Evolutionary conservation across 2,329 filamentous ascomycete species (phyloP).

Genomic region (Beauveria asiatica): DNA sequence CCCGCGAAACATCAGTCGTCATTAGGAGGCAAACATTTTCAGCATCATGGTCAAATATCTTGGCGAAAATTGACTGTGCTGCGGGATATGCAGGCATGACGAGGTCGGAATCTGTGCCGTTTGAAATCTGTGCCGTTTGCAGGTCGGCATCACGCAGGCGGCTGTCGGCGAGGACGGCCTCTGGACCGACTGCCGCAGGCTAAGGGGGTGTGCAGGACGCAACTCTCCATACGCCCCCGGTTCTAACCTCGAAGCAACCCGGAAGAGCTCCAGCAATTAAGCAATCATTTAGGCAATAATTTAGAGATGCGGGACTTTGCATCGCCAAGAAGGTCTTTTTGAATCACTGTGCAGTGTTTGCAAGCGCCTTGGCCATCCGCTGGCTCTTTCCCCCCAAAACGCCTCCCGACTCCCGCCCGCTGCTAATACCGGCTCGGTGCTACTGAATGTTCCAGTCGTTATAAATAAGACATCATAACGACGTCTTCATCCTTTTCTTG

Average conservation of each 20-base stretch:
- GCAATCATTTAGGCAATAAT: neutral
- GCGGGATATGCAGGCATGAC: too few relatives aligned
- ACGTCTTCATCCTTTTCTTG: neutral
- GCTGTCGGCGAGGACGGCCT: neutral
- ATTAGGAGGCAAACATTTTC: too few relatives aligned
- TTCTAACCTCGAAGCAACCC: neutral
- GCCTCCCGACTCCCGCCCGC: neutral
- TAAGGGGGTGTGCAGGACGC: neutral
- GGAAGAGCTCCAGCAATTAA: neutral
- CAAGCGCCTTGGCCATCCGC: neutral
- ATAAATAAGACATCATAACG: neutral
- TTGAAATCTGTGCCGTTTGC: neutral
- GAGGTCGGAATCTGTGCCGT: neutral
- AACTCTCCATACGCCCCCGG: neutral
- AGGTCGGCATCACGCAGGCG: neutral
- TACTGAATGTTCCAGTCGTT: neutral
- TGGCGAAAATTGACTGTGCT: too few relatives aligned
- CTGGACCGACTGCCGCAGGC: neutral
- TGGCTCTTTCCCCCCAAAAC: slow-evolving; percentile 1
- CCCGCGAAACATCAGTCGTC: too few relatives aligned
- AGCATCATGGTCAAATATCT: too few relatives aligned
- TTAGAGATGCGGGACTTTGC: neutral
- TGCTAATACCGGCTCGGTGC: slow-evolving; percentile 5
- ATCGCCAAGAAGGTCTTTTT: neutral
- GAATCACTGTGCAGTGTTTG: neutral